Evolutionary conservation across 331 rosid species (phyloP), one percentile per base, ranked within the genome.

Genomic region (Quercus lobata): DNA sequence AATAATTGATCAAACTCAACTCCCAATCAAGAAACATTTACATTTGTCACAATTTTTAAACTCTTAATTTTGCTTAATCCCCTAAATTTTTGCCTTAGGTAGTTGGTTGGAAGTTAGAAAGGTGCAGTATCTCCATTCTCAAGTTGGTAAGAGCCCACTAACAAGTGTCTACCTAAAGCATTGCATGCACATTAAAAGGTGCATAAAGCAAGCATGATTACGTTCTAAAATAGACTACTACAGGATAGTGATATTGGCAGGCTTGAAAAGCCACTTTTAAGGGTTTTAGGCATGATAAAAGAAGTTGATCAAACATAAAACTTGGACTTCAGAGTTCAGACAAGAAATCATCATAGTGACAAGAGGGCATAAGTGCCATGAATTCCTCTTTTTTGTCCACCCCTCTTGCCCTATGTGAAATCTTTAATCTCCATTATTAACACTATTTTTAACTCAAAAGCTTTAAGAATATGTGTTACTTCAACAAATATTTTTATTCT

Each of bases 141-240:
- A 73, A 57, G 10, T 37, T 55, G 56, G 37, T 72, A 74, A 78
- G 75, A 60, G 49, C 58, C 81, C 84, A 85, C 89, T 63, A 41
- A 0, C 27, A 52, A 61, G 2, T 87, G 89, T 83, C 88, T 53
- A 71, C 83, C 69, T 37, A 87, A 84, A 84, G 90, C 69, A 68
- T 32, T 24, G 75, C 82, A 62, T 4, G 49, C 79, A 21, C 37
- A 34, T 79, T 57, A 25, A 81, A 81, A 81, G 57, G 75, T 56
- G 41, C 68, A 75, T n/a, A 85, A 87, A 83, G 87, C 57, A 78
- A 71, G 55, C 74, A 82, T 75, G 86, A 82, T 85, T 71, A 63
- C 83, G 30, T 76, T 78, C 74, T 57, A 46, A 57, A 75, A 27
- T 7, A 65, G 66, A 71, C 27, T 57, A 65, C 18, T 53, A 34